Evolutionary conservation across 495 filamentous ascomycete species (phyloP).

Genomic region (Viridothelium virens): DNA sequence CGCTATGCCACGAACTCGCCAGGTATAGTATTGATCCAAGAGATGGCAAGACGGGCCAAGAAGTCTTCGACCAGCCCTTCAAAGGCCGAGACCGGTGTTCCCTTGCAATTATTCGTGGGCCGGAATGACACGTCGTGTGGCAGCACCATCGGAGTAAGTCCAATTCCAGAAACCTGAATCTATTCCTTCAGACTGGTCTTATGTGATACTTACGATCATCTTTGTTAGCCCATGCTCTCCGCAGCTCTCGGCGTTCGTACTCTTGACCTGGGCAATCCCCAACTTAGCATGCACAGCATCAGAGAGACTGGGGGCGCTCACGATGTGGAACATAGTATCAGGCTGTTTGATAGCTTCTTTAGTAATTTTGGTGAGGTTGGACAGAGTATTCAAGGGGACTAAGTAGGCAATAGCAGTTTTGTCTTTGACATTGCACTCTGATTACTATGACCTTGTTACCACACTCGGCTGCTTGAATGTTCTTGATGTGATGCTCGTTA

Average conservation of each 20-base stretch:
- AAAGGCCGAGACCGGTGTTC: conserved; percentile 46
- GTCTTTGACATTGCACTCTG: background rate
- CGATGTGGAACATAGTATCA: conserved; percentile 81
- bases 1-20: conserved; percentile 94
- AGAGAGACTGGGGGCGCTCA: conserved; percentile 80
- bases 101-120: conserved; percentile 91
- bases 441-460: no score
- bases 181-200: background rate
- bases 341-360: conserved; percentile 84
- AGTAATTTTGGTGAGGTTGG: conserved; percentile 63
- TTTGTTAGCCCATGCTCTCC: conserved; percentile 64
- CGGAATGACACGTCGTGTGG: conserved; percentile 91
- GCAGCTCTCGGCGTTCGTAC: conserved; percentile 79
- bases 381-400: background rate
- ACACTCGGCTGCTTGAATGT: no score
- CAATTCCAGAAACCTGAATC: background rate
- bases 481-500: no score
- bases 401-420: background rate
- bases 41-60: conserved; percentile 63
- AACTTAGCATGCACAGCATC: conserved; percentile 95
- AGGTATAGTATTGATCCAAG: conserved; percentile 85
- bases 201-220: background rate
- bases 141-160: conserved; percentile 68
- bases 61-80: conserved; percentile 28
- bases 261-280: conserved; percentile 90